phyloP scores from a whole-genome alignment of 108 stramenopile genomes.

The Conticribra guillardii region DNA sequence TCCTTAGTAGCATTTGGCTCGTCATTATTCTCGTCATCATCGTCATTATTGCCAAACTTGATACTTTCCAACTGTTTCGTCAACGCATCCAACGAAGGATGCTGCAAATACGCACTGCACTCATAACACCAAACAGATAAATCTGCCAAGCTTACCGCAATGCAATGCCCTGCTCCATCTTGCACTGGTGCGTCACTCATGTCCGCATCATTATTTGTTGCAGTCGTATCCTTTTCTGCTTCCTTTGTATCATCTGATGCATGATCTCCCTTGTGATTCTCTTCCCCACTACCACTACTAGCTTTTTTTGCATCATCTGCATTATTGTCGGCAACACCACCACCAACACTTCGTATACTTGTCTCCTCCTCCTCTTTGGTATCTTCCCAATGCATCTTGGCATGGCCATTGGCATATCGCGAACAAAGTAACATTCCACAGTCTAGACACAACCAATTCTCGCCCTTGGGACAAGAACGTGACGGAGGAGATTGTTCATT shows the following conservation, averaged over 20 bases:
- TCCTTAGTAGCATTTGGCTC: neutral
- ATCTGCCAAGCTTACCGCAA: conserved; percentile 72
- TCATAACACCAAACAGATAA: conserved; percentile 84
- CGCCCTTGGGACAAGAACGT: conserved; percentile 54
- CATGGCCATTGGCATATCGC: conserved; percentile 80
- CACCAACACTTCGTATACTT: no score
- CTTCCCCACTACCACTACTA: conserved; percentile 12
- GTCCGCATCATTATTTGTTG: no score
- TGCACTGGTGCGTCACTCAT: neutral
- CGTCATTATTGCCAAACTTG: conserved; percentile 52
- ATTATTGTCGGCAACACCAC: no score
- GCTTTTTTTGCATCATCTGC: conserved; percentile 15
- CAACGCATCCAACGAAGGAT: conserved; percentile 41
- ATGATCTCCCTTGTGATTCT: no score
- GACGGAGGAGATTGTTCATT: neutral
- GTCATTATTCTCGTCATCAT: conserved; percentile 3
- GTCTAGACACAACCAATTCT: conserved; percentile 81
- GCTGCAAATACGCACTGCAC: conserved; percentile 62
- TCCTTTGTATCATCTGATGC: no score
- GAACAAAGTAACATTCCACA: conserved; percentile 69
- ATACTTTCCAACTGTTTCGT: conserved; percentile 50
- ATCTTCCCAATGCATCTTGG: conserved; percentile 64
- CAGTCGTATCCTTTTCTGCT: no score
- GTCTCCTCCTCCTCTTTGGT: conserved; percentile 39
- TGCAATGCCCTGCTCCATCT: conserved; percentile 52